phyloP scores from a whole-genome alignment of 2,329 filamentous ascomycete genomes.

The Cladophialophora chaetospira region DNA sequence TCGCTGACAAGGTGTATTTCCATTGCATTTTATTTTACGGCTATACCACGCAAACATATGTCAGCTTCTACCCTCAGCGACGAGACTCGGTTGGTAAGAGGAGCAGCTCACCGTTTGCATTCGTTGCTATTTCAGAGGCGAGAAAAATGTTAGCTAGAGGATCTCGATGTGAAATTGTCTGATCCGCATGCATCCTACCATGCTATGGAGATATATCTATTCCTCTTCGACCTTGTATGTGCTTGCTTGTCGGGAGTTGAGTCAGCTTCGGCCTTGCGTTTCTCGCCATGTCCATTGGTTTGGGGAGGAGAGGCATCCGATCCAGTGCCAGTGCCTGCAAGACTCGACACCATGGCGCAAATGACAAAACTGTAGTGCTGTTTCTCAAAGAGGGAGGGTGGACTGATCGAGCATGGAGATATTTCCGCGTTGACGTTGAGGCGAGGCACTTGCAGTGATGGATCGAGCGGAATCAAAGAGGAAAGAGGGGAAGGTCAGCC shows the following conservation, averaged over 20 bases:
- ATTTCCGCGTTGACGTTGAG: constrained; percentile 22
- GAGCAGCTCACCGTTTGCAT: constrained; percentile 54
- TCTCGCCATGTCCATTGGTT: constrained; percentile 24
- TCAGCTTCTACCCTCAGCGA: neutral
- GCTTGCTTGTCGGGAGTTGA: constrained; percentile 18
- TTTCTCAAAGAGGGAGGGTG: neutral
- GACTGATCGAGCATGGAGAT: constrained; percentile 20
- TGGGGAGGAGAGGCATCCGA: constrained; percentile 28
- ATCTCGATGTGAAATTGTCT: neutral
- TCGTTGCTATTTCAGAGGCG: constrained; percentile 54
- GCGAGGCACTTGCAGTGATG: constrained; percentile 1
- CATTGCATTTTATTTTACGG: constrained; percentile 68
- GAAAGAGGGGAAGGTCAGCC: constrained; percentile 3
- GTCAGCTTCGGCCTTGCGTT: constrained; percentile 29
- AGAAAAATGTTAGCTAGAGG: constrained; percentile 17
- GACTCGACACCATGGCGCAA: constrained; percentile 20
- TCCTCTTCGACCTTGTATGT: constrained; percentile 60
- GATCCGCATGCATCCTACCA: constrained; percentile 49
- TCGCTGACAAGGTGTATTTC: constrained; percentile 64
- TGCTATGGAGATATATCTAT: constrained; percentile 68
- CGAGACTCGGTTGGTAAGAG: neutral
- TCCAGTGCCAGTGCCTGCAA: constrained; percentile 9
- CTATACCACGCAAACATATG: neutral
- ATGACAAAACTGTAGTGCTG: too few species aligned
- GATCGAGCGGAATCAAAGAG: constrained; percentile 8